These are phyloP conservation scores for Chamaenerion angustifolium DNA, from an alignment of 345 rosid genomes.

Conservation along the genomic window DNA sequence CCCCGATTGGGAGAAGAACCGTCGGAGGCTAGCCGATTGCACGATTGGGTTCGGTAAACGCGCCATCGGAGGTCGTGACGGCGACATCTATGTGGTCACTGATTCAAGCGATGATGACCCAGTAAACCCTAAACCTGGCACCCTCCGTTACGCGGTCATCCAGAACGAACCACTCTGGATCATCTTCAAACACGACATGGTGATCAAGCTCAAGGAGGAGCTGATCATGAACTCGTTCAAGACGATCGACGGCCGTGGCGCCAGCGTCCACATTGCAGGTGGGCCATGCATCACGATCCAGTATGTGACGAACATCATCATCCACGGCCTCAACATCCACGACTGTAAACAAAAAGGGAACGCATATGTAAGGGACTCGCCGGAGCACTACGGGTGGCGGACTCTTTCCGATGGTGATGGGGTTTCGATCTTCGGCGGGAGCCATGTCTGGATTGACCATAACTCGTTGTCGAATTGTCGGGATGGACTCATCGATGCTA, in stretches of 20 bases:
- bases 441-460: conserved; percentile 15
- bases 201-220: conserved; percentile 15
- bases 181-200: conserved; percentile 12
- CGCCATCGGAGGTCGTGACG: conserved; percentile 12
- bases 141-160: conserved; percentile 15
- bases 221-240: conserved; percentile 16
- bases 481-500: conserved; percentile 13
- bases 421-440: conserved; percentile 12
- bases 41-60: conserved; percentile 14
- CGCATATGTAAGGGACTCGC: conserved; percentile 15
- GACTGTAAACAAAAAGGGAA: conserved; percentile 14
- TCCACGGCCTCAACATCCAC: conserved; percentile 16
- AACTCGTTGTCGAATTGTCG: conserved; percentile 11
- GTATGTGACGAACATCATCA: conserved; percentile 14
- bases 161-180: conserved; percentile 16
- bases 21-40: conserved; percentile 10
- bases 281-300: conserved; percentile 16
- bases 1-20: conserved; percentile 9
- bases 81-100: conserved; percentile 7
- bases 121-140: conserved; percentile 12
- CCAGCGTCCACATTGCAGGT: conserved; percentile 15
- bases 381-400: conserved; percentile 15
- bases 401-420: conserved; percentile 14
- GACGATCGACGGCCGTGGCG: conserved; percentile 14
- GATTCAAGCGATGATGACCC: conserved; percentile 10